Evolutionary conservation across 2,329 filamentous ascomycete species (phyloP).

Genomic region (Epicoccum sorghinum): DNA sequence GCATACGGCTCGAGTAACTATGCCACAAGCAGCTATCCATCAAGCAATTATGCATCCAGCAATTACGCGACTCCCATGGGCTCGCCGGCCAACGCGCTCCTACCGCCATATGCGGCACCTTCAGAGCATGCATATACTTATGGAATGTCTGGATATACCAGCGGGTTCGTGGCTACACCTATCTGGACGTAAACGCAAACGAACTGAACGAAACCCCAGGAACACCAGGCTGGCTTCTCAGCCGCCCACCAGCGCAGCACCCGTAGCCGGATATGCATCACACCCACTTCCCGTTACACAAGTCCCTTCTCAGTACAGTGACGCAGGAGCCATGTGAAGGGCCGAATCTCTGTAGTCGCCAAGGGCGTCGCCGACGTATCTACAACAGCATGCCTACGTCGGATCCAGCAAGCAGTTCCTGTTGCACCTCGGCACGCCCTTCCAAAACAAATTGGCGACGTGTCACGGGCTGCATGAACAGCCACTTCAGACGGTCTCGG

Average conservation of each 20-base stretch:
- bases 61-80: constrained; percentile 47
- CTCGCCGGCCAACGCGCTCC: constrained; percentile 41
- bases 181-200: constrained; percentile 50
- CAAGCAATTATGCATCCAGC: constrained; percentile 25
- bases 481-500: constrained; percentile 12
- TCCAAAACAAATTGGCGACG: constrained; percentile 4
- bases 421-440: constrained; percentile 2
- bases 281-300: constrained; percentile 26
- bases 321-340: constrained; percentile 20
- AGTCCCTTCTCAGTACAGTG: constrained; percentile 28
- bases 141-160: constrained; percentile 50
- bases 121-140: constrained; percentile 51
- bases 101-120: constrained; percentile 43
- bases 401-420: constrained; percentile 7
- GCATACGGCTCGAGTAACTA: constrained; percentile 36
- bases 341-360: constrained; percentile 2
- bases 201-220: constrained; percentile 52
- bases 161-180: constrained; percentile 52
- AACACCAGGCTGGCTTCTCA: constrained; percentile 40
- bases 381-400: not conserved
- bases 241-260: constrained; percentile 29
- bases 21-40: constrained; percentile 41
- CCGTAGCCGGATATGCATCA: constrained; percentile 22
- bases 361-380: not conserved
- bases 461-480: constrained; percentile 6